Evolutionary conservation across 1,139 yeast species (phyloP), one percentile per base, ranked within the genome.

Genomic region (Candida neerlandica): DNA sequence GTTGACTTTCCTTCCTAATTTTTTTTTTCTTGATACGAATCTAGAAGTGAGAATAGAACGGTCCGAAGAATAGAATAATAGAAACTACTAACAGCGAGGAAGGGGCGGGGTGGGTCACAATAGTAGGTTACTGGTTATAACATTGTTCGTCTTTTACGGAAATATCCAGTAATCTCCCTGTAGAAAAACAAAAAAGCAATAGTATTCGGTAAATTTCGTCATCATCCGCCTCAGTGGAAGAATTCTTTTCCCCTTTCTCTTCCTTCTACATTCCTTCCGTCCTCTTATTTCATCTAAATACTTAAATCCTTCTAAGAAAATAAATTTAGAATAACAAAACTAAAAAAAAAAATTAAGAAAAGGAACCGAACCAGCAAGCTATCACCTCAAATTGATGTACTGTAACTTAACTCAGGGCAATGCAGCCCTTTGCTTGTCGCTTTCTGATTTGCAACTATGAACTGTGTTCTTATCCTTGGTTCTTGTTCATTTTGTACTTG

Each of bases 151-250:
- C 27, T 23, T 35, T 35, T 18, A 35, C 39, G 39, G 39, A 18
- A 16, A 16, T 10, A 4, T 14, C 18, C 5, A 18, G 26, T 5
- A 11, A 18, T 10, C 9, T 35, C 14, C 39, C n/a, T 35, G 6
- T 10, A 6, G 19, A 9, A 15, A 10, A 34, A 10, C 26, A 18
- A 3, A 6, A 19, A 33, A n/a, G n/a, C 33, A 30, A 30, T 30
- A 30, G 33, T 30, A 5, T n/a, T 12, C n/a, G 18, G 18, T 11
- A 35, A 35, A 11, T 35, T 15, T 35, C 14, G 39, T 35, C 39
- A 35, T 35, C 39, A 19, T 9, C 39, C 39, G 39, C 39, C 39
- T 35, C 39, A 35, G 15, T 16, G 39, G 39, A 16, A 35, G 5
- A 15, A 15, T 15, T 16, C 19, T 34, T 18, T 18, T 35, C 39